These are phyloP conservation scores for Debaryomyces nepalensis DNA, from an alignment of 1,139 yeast species.

Conservation along the genomic window DNA sequence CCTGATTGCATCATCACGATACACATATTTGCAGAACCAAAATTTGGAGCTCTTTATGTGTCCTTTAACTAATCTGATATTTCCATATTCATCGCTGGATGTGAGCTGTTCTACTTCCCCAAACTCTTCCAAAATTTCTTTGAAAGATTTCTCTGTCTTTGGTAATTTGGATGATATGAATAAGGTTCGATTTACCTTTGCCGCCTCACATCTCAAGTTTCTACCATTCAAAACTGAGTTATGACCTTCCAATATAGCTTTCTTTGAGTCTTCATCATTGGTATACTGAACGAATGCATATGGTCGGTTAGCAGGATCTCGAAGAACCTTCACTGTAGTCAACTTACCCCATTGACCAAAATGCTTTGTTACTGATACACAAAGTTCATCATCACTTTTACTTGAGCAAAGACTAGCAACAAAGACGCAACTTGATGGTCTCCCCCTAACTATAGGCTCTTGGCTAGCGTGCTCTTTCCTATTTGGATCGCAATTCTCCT, in stretches of 20 bases:
- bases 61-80: conserved; percentile 19
- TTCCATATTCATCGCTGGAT: conserved; percentile 50
- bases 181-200: conserved; percentile 86
- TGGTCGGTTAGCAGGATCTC: conserved; percentile 84
- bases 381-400: conserved; percentile 69
- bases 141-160: conserved; percentile 37
- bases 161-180: conserved; percentile 47
- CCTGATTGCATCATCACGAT: conserved; percentile 87
- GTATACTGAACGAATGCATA: conserved; percentile 92
- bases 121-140: conserved; percentile 47
- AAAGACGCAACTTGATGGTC: conserved; percentile 87
- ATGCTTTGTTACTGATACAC: conserved; percentile 67
- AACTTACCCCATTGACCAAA: conserved; percentile 72
- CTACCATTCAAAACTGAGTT: conserved; percentile 73
- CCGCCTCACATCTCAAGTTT: conserved; percentile 83
- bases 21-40: conserved; percentile 85
- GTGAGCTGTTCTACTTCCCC: conserved; percentile 79
- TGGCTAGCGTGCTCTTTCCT: neutral
- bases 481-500: conserved; percentile 9
- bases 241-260: conserved; percentile 72
- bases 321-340: conserved; percentile 77
- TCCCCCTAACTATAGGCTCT: conserved; percentile 25
- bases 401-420: conserved; percentile 78
- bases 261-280: conserved; percentile 68
- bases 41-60: conserved; percentile 33